These are phyloP conservation scores for Chaetomiaceae sp. DNA, from an alignment of 2,329 filamentous ascomycete species.

Conservation along the genomic window DNA sequence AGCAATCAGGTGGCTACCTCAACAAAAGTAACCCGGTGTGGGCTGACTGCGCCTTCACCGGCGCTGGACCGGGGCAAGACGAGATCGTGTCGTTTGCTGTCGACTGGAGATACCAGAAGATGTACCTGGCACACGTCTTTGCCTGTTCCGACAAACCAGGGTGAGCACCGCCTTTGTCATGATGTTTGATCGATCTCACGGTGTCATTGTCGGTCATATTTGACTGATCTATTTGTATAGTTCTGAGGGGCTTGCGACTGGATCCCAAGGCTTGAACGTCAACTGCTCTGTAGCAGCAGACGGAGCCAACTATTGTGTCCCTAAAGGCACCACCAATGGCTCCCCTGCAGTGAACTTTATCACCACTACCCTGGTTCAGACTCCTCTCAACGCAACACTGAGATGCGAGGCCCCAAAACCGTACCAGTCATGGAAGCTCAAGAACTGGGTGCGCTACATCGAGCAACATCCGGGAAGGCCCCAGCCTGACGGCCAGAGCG, in stretches of 20 bases:
- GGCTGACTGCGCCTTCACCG: slow-evolving; percentile 34
- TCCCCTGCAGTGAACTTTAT: slow-evolving; percentile 16
- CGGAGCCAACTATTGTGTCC: slow-evolving; percentile 23
- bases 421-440: slow-evolving; percentile 29
- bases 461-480: slow-evolving; percentile 24
- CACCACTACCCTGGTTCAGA: slow-evolving; percentile 19
- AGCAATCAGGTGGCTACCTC: slow-evolving; percentile 30
- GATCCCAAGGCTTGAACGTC: slow-evolving; percentile 26
- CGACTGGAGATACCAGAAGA: slow-evolving; percentile 30
- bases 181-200: too few species aligned
- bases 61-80: slow-evolving; percentile 27
- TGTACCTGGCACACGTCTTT: slow-evolving; percentile 32
- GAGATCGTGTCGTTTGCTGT: slow-evolving; percentile 30
- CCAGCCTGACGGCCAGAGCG: not conserved
- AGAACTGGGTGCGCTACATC: slow-evolving; percentile 28
- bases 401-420: slow-evolving; percentile 22
- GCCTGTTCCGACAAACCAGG: slow-evolving; percentile 27
- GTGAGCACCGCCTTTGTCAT: slow-evolving; percentile 7
- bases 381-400: slow-evolving; percentile 10
- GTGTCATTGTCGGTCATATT: too few species aligned
- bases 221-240: not conserved
- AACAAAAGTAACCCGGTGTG: slow-evolving; percentile 28
- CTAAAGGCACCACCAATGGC: slow-evolving; percentile 15
- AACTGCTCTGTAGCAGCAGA: slow-evolving; percentile 25
- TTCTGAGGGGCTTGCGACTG: slow-evolving; percentile 27